Base-by-base conservation (phyloP, 306 rosid genomes). In the Vachellia pachyceras region DNA sequence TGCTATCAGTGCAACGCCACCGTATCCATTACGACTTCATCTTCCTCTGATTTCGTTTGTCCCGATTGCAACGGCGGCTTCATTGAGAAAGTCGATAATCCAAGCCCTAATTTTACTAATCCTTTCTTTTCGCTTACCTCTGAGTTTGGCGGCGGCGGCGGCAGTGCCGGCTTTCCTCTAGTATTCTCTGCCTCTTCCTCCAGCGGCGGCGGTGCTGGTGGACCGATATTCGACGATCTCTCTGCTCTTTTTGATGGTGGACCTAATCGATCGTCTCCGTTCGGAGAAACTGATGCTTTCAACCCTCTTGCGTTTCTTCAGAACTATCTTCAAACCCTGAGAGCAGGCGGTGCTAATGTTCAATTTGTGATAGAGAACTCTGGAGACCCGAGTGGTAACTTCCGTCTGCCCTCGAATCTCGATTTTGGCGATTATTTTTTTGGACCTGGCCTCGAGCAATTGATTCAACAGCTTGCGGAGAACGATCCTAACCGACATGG, bases 391-490 rank as follows among this genome's bases (percentile, higher is more conserved):
- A 4, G 75, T 18, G 89, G 85, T 7, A 23, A 22, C 8, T 79
- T 87, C 54, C 92, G 89, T 36, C 77, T 84, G 2, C 80, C 89
- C 0, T 8, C 87, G 5, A 92, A 92, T 87, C 82, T 86, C 63
- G 90, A 87, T 81, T 86, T 92, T 3, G 97, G 94, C 7, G 97
- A 92, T 72, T 92, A 92, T 88, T 92, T 92, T 67, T 90, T 92
- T 12, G 94, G 97, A 12, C 97, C 94, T 0, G 94, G 97, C 8
- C 92, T 92, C 10, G 97, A 92, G 86, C 97, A 92, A 81, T 86
- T 92, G 88, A 92, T 92, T 78, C 97, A 92, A 41, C 97, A 92
- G 77, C 89, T 92, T 11, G 94, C 97, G 6, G 97, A 92, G 87
- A 92, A 92, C 55, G 97, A 92, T 67, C 97, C 97, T 0, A 92